Conservation (phyloP, 1,284 basidiomycete genomes). For the Rhodofomes roseus region DNA sequence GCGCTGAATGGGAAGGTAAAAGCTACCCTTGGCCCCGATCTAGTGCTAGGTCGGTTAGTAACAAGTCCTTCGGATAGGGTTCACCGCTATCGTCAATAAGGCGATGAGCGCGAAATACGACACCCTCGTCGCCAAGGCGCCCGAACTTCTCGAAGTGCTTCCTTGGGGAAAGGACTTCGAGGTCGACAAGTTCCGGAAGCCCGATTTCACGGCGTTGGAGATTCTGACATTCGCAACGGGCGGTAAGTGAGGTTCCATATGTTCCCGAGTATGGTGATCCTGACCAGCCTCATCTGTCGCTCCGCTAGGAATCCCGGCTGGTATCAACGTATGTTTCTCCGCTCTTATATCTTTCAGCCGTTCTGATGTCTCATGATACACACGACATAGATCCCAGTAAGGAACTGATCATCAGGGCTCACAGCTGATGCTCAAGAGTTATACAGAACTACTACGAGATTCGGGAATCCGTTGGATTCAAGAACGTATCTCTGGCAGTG, state of each 20-base stretch:
- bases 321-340: constrained; percentile 76
- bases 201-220: constrained; percentile 83
- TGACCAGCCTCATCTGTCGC: not conserved
- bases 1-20: constrained; percentile 84
- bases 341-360: not conserved
- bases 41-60: not conserved
- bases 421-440: not conserved
- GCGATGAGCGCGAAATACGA: constrained; percentile 78
- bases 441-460: constrained; percentile 74
- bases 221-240: constrained; percentile 79
- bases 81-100: constrained; percentile 86
- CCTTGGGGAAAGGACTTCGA: constrained; percentile 85
- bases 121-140: constrained; percentile 67
- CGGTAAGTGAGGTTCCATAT: constrained; percentile 38
- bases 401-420: constrained; percentile 12
- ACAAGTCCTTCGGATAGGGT: constrained; percentile 42
- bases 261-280: not conserved
- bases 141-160: constrained; percentile 72
- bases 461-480: constrained; percentile 77
- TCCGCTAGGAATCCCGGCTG: constrained; percentile 68
- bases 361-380: not conserved
- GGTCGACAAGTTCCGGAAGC: constrained; percentile 78
- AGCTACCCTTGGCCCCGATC: not conserved
- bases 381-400: constrained; percentile 55
- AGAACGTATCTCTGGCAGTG: constrained; percentile 77